Conservation (phyloP, 176 grass and related monocot genomes). For the Aegilops tauschii region DNA sequence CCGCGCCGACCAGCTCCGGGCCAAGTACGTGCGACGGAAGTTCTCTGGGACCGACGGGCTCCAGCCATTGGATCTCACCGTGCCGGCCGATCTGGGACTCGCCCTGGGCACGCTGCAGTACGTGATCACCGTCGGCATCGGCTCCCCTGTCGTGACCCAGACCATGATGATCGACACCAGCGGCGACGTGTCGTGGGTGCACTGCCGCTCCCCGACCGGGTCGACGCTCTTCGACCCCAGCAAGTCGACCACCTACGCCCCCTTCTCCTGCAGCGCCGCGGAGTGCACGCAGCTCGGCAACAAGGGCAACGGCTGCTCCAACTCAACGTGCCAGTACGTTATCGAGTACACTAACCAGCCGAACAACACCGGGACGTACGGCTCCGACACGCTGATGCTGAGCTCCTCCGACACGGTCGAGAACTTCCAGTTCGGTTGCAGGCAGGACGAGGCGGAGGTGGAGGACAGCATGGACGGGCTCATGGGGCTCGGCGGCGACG, state of each 20-base stretch:
- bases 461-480: constrained; percentile 41
- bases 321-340: constrained; percentile 45
- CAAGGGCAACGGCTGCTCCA: constrained; percentile 28
- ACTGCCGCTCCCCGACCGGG: constrained; percentile 47
- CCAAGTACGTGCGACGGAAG: constrained; percentile 29
- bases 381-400: constrained; percentile 50
- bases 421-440: constrained; percentile 62
- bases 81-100: constrained; percentile 23
- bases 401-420: background rate
- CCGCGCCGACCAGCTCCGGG: constrained; percentile 44
- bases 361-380: constrained; percentile 54
- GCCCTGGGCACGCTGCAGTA: constrained; percentile 45
- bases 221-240: constrained; percentile 47
- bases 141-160: constrained; percentile 35
- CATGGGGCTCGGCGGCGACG: constrained; percentile 59
- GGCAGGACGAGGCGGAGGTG: constrained; percentile 25
- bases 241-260: constrained; percentile 53
- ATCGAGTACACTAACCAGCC: constrained; percentile 24
- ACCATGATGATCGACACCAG: constrained; percentile 60
- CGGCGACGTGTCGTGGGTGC: constrained; percentile 76
- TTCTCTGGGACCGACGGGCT: background rate
- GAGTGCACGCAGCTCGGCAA: constrained; percentile 25
- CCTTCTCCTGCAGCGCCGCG: constrained; percentile 50
- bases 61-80: background rate
- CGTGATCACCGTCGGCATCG: constrained; percentile 48